Evolutionary conservation across 768 basidiomycete genomes (phyloP).

Genomic region (Lentinula boryana): DNA sequence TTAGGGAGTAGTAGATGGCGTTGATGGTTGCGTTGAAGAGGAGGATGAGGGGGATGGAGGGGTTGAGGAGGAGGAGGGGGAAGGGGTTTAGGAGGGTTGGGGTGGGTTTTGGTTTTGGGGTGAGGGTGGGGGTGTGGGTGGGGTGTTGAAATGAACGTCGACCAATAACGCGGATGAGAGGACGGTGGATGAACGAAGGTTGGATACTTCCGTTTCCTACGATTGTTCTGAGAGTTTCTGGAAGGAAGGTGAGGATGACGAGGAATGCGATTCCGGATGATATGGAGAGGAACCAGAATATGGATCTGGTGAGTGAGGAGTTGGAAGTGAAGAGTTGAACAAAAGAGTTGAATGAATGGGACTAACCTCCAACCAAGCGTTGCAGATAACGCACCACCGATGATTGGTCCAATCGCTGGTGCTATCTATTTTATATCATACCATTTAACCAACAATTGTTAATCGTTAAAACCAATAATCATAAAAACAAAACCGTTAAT

Average conservation of each 20-base stretch:
- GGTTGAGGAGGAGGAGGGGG: conserved; percentile 24
- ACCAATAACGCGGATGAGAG: conserved; percentile 44
- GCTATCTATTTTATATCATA: conserved; percentile 43
- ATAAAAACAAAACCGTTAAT: too few relatives aligned
- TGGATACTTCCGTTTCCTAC: conserved; percentile 47
- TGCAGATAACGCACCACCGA: conserved; percentile 52
- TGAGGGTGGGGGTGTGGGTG: too few relatives aligned
- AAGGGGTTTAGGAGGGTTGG: conserved; percentile 28
- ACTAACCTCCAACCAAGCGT: conserved; percentile 58
- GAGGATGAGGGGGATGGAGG: conserved; percentile 30
- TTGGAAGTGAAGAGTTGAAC: too few relatives aligned
- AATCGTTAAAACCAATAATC: too few relatives aligned
- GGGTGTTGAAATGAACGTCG: not conserved
- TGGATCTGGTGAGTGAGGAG: conserved; percentile 29
- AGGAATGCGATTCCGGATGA: conserved; percentile 38
- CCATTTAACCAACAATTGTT: too few relatives aligned
- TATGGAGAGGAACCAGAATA: conserved; percentile 60
- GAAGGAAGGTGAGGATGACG: conserved; percentile 43
- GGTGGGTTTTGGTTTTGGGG: conserved; percentile 2
- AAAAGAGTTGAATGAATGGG: too few relatives aligned
- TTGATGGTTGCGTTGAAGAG: conserved; percentile 27
- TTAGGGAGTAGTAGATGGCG: conserved; percentile 34
- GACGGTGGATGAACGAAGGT: conserved; percentile 44
- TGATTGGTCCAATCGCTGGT: conserved; percentile 54
- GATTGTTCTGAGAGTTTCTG: conserved; percentile 48